phyloP scores from a whole-genome alignment of 805 yeast species.

The Candida piceae region DNA sequence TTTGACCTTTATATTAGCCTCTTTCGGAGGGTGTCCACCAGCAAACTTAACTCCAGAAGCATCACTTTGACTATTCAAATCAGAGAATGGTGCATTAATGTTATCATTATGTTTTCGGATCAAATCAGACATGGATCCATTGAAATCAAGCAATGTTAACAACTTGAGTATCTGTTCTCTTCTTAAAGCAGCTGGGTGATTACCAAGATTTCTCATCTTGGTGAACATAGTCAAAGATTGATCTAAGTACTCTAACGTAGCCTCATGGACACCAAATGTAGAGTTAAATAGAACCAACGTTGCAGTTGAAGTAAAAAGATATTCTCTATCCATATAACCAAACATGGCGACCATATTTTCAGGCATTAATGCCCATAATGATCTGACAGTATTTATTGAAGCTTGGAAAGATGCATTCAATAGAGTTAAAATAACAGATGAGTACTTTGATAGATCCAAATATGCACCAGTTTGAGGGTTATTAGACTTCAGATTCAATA shows the following conservation, averaged over 20 bases:
- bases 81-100: slow-evolving; percentile 22
- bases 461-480: slow-evolving; percentile 34
- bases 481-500: slow-evolving; percentile 48
- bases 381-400: slow-evolving; percentile 67
- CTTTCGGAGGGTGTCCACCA: not conserved
- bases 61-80: slow-evolving; percentile 13
- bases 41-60: slow-evolving; percentile 12
- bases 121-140: slow-evolving; percentile 55
- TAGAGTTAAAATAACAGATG: slow-evolving; percentile 61
- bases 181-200: slow-evolving; percentile 73
- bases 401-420: slow-evolving; percentile 78
- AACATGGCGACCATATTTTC: slow-evolving; percentile 80
- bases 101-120: slow-evolving; percentile 55
- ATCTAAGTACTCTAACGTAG: slow-evolving; percentile 64
- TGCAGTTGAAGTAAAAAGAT: slow-evolving; percentile 70
- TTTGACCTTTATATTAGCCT: too few species aligned
- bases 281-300: slow-evolving; percentile 70
- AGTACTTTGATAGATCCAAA: slow-evolving; percentile 61
- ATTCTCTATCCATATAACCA: slow-evolving; percentile 86
- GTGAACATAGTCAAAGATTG: slow-evolving; percentile 68
- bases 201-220: slow-evolving; percentile 71
- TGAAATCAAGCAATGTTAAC: slow-evolving; percentile 61
- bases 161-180: slow-evolving; percentile 66
- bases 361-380: slow-evolving; percentile 69
- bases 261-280: slow-evolving; percentile 78